Conservation (phyloP, 2,329 filamentous ascomycete species). For the Nakataea oryzae region DNA sequence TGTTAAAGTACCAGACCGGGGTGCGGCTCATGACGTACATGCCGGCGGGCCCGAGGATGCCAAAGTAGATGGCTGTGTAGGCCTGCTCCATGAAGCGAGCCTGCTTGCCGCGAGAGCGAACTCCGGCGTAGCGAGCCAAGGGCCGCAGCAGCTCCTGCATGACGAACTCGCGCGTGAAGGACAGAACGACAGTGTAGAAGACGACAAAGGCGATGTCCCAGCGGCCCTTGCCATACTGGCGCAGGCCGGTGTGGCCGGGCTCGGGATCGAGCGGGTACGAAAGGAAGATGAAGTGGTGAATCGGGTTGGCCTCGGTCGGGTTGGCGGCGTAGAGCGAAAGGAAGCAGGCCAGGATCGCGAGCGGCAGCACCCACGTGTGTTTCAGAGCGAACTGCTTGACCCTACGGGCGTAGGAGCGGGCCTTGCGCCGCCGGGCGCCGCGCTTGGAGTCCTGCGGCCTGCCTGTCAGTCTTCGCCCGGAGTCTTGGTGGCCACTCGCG, state of each 20-base stretch:
- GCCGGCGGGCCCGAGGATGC: conserved; percentile 68
- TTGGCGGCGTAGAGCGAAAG: conserved; percentile 62
- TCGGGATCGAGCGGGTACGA: conserved; percentile 63
- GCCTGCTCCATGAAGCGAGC: conserved; percentile 91
- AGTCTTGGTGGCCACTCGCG: conserved; percentile 1
- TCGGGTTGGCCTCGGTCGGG: conserved; percentile 66
- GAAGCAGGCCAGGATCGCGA: conserved; percentile 55
- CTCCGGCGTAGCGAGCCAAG: conserved; percentile 57
- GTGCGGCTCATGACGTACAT: conserved; percentile 85
- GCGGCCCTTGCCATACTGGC: conserved; percentile 78
- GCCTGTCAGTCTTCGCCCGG: conserved; percentile 24
- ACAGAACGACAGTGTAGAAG: conserved; percentile 84
- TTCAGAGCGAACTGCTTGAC: conserved; percentile 40
- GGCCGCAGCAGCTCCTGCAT: conserved; percentile 86
- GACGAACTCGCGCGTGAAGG: conserved; percentile 89
- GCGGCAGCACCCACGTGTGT: conserved; percentile 55
- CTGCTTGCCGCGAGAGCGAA: conserved; percentile 67
- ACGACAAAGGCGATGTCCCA: conserved; percentile 78
- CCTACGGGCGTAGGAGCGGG: conserved; percentile 42
- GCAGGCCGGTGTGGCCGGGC: conserved; percentile 20
- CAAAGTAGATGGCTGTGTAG: conserved; percentile 90
- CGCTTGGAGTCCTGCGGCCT: conserved; percentile 22
- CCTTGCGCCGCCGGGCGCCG: conserved; percentile 43
- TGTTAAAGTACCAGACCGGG: conserved; percentile 96
- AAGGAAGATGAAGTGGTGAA: conserved; percentile 78